Evolutionary conservation across 2,329 filamentous ascomycete genomes (phyloP).

Genomic region (Zelopaecilomyces penicillatus): DNA sequence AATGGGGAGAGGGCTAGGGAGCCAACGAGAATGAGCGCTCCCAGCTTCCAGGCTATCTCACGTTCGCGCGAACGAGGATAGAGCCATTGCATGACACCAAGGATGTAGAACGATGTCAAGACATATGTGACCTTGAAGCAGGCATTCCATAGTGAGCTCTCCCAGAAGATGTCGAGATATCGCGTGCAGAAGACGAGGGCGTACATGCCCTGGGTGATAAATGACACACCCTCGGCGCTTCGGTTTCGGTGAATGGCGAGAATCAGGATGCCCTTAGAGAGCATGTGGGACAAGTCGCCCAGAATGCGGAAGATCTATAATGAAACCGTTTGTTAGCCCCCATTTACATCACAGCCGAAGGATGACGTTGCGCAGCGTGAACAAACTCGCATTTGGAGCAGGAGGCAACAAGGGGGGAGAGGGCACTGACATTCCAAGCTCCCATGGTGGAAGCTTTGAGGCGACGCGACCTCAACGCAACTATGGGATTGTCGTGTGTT

Average conservation of each 20-base stretch:
- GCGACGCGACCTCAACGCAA: conserved; percentile 6
- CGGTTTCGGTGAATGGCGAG: conserved; percentile 82
- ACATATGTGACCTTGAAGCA: conserved; percentile 89
- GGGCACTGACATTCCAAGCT: conserved; percentile 30
- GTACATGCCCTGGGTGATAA: conserved; percentile 87
- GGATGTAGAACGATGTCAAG: conserved; percentile 72
- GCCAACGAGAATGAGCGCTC: conserved; percentile 57
- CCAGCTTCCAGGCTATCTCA: conserved; percentile 90
- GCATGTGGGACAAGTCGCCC: conserved; percentile 75
- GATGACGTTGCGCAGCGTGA: neutral
- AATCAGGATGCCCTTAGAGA: conserved; percentile 85
- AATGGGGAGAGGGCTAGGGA: conserved; percentile 64
- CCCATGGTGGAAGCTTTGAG: conserved; percentile 24
- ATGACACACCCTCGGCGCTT: conserved; percentile 83
- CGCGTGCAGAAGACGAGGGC: conserved; percentile 75
- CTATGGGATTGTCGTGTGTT: neutral
- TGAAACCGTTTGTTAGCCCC: neutral
- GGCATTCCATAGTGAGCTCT: conserved; percentile 57
- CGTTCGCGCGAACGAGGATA: conserved; percentile 82
- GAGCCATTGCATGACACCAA: conserved; percentile 77
- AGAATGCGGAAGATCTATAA: conserved; percentile 61
- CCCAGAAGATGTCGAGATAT: conserved; percentile 73
- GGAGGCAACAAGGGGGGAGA: neutral
- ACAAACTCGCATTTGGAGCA: neutral
- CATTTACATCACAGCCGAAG: neutral